Conservation (phyloP, 768 basidiomycete species). For the Boletus rex-veris region DNA sequence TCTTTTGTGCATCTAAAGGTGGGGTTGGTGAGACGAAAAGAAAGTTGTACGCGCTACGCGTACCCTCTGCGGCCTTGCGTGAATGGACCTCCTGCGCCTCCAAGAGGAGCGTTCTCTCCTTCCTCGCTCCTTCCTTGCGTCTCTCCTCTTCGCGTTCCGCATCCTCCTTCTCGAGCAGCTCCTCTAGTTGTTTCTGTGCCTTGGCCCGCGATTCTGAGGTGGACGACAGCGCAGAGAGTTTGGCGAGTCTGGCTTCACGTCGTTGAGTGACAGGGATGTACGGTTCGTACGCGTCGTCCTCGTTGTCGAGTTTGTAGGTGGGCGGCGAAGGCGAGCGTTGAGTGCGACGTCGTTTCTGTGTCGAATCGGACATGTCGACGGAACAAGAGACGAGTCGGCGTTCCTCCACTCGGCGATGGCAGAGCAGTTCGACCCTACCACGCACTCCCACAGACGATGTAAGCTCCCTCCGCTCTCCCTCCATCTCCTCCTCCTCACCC, state of each 20-base stretch:
- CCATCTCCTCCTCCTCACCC: not conserved
- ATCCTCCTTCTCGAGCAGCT: conserved; percentile 60
- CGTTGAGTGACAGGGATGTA: conserved; percentile 88
- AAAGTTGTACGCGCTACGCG: conserved; percentile 9
- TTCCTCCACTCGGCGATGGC: conserved; percentile 13
- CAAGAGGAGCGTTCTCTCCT: conserved; percentile 82
- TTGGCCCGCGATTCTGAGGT: conserved; percentile 48
- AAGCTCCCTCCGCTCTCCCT: conserved; percentile 22
- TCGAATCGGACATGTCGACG: conserved; percentile 26
- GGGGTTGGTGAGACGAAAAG: conserved; percentile 14
- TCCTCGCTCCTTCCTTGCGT: conserved; percentile 68
- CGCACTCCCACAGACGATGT: conserved; percentile 73
- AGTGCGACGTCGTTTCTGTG: conserved; percentile 49
- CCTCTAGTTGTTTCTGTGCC: conserved; percentile 49
- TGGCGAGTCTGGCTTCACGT: conserved; percentile 75
- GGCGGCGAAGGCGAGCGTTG: conserved; percentile 59
- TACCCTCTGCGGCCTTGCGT: conserved; percentile 78
- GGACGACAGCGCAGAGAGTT: conserved; percentile 60
- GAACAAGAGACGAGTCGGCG: not conserved
- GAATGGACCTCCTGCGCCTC: conserved; percentile 96
- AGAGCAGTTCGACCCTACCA: conserved; percentile 51
- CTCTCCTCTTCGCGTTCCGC: conserved; percentile 77
- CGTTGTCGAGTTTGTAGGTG: conserved; percentile 58
- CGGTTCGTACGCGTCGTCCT: conserved; percentile 66
- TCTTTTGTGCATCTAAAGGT: conserved; percentile 75